Evolutionary conservation across 2,329 filamentous ascomycete genomes (phyloP).

Genomic region (Penicillium sp.): DNA sequence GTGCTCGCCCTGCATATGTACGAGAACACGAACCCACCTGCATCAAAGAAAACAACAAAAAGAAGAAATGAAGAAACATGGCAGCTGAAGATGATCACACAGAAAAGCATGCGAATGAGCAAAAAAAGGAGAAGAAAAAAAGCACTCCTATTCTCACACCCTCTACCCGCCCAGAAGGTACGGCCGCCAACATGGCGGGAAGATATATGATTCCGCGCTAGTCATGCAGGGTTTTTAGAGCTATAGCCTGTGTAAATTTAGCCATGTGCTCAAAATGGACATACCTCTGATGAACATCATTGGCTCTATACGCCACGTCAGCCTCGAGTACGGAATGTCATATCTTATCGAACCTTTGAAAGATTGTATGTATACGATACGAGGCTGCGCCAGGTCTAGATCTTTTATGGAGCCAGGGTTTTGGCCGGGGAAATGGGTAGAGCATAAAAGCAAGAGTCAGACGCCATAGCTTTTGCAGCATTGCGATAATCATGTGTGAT

Average conservation of each 20-base stretch:
- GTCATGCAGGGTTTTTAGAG: background rate
- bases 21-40: background rate
- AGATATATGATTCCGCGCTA: background rate
- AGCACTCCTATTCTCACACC: background rate
- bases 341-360: background rate
- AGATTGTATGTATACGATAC: no score
- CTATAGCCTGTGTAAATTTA: background rate
- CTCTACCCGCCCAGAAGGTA: background rate
- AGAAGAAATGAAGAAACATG: background rate
- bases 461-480: background rate
- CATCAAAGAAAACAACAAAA: background rate
- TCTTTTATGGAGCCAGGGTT: background rate
- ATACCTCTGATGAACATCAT: no score
- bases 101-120: background rate
- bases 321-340: background rate
- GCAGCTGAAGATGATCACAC: background rate
- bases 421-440: background rate
- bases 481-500: background rate
- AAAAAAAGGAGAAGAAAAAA: background rate
- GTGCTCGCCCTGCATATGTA: background rate
- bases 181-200: no score
- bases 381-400: background rate
- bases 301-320: background rate
- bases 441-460: background rate
- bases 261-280: background rate